These are phyloP conservation scores for Penicillium ochrochloron DNA, from an alignment of 495 filamentous ascomycete species.

Conservation along the genomic window DNA sequence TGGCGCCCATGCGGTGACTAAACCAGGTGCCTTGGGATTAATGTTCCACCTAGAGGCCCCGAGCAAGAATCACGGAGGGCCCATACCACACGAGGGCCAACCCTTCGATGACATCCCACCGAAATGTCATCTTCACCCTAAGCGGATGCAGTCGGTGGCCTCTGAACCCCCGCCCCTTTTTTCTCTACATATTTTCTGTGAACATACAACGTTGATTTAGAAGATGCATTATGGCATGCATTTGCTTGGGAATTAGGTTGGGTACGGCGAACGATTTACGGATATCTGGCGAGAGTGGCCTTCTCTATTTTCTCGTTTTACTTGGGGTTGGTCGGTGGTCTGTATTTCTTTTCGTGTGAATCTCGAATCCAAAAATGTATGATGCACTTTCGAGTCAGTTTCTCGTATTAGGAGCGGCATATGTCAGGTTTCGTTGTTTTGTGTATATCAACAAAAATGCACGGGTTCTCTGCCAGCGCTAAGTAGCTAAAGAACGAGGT, in stretches of 20 bases:
- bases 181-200: conserved; percentile 29
- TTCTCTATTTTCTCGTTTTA: conserved; percentile 22
- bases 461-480: background rate
- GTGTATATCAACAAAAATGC: background rate
- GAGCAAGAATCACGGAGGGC: background rate
- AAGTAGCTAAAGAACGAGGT: background rate
- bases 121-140: background rate
- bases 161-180: background rate
- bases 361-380: conserved; percentile 18
- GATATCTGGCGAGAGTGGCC: conserved; percentile 36
- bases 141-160: background rate
- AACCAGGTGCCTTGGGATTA: background rate
- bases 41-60: background rate
- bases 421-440: background rate
- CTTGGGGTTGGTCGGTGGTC: conserved; percentile 16
- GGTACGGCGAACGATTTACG: conserved; percentile 36
- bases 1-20: background rate
- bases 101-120: background rate
- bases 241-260: conserved; percentile 34
- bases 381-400: conserved; percentile 5
- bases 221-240: conserved; percentile 45
- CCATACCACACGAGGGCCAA: background rate
- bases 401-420: background rate
- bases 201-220: conserved; percentile 43
- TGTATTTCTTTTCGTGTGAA: conserved; percentile 16